A percentile compares a stretch with the other conserved stretches of the same genome.
These are phyloP conservation scores for Bidens hawaiensis DNA, from an alignment of 140 eudicot species.

Conservation along the genomic window DNA sequence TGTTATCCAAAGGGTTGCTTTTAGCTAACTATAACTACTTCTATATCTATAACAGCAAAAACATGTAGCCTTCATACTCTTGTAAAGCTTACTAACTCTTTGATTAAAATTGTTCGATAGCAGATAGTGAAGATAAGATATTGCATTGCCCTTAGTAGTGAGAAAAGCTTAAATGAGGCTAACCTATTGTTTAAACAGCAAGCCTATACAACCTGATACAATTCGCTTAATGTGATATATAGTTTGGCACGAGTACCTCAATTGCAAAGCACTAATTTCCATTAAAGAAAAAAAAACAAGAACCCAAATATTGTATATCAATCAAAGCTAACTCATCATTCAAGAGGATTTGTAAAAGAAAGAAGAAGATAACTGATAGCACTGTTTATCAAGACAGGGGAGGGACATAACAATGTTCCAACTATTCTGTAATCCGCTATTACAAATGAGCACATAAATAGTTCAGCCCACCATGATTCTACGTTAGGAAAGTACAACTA, in stretches of 20 bases:
- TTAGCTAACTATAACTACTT: background rate
- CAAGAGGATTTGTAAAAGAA: background rate
- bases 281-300: background rate
- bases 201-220: background rate
- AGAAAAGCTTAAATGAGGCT: background rate
- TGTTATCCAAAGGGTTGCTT: background rate
- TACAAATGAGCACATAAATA: background rate
- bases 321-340: background rate
- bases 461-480: constrained; percentile 14
- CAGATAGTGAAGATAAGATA: background rate
- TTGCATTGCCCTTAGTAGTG: background rate
- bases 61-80: background rate
- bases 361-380: no score
- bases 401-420: no score
- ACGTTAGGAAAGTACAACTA: background rate
- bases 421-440: constrained; percentile 1
- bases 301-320: background rate
- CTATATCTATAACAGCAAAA: background rate
- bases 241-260: no score
- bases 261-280: no score
- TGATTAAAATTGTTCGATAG: background rate
- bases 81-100: background rate
- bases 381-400: no score
- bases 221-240: background rate
- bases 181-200: background rate